Percentiles rank a stretch among this genome's conserved stretches.
Evolutionary conservation across 192 early-diverging fungal species (phyloP).

Genomic region (Coemansia sp.): DNA sequence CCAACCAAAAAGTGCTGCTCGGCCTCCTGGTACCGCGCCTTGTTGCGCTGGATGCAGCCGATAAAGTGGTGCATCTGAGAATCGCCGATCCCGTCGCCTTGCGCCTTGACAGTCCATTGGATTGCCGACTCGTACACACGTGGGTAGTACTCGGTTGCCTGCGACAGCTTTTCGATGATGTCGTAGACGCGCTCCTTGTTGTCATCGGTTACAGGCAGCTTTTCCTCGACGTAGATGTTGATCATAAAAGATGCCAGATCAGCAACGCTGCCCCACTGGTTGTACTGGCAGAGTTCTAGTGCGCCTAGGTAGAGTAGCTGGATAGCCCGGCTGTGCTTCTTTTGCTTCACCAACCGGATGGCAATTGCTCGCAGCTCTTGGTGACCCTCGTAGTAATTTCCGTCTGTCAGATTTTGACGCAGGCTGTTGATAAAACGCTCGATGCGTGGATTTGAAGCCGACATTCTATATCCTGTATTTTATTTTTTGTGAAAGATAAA

Average conservation of each 20-base stretch:
- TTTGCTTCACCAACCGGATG: conserved; percentile 87
- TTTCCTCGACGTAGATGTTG: conserved; percentile 74
- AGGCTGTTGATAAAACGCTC: conserved; percentile 61
- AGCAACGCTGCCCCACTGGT: conserved; percentile 79
- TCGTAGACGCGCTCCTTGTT: conserved; percentile 69
- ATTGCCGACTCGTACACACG: conserved; percentile 51
- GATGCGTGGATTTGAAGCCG: conserved; percentile 38
- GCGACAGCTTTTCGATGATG: conserved; percentile 64
- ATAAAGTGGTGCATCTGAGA: conserved; percentile 54
- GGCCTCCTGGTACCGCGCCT: conserved; percentile 74
- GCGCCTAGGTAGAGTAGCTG: conserved; percentile 82
- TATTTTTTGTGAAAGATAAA: neutral
- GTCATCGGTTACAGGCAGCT: conserved; percentile 68
- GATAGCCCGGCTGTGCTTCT: conserved; percentile 75
- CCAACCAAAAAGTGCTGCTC: conserved; percentile 88
- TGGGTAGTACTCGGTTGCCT: conserved; percentile 52
- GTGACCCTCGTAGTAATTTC: conserved; percentile 97
- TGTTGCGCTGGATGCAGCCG: conserved; percentile 54
- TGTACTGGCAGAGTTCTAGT: conserved; percentile 71
- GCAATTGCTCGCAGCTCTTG: conserved; percentile 96
- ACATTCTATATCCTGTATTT: conserved; percentile 10
- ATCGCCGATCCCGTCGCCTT: conserved; percentile 37
- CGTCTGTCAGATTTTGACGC: conserved; percentile 71
- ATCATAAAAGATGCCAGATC: conserved; percentile 84
- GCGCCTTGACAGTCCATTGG: conserved; percentile 45